Percentiles rank a stretch among this genome's conserved stretches.
Evolutionary conservation across 2,329 filamentous ascomycete species (phyloP).

Genomic region (Ophiosphaerella herpotricha): DNA sequence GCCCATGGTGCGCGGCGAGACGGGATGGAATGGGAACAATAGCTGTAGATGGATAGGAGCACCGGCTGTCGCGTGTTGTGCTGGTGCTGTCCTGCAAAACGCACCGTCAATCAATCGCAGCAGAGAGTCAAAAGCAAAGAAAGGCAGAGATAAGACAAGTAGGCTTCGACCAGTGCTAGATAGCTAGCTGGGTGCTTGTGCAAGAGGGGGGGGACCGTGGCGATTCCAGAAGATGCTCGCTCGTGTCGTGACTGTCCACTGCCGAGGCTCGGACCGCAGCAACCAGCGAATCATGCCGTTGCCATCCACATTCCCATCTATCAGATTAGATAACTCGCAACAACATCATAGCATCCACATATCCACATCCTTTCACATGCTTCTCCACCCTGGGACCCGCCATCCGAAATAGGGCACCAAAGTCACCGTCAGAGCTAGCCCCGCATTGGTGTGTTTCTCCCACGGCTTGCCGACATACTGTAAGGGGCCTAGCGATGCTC

Average conservation of each 20-base stretch:
- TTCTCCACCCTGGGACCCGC: too few relatives aligned
- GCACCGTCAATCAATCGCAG: too few relatives aligned
- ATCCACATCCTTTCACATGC: too few relatives aligned
- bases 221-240: slow-evolving; percentile 23
- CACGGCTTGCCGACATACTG: slow-evolving; percentile 53
- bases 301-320: neutral
- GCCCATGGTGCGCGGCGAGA: slow-evolving; percentile 32
- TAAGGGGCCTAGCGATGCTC: slow-evolving; percentile 48
- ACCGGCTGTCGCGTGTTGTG: too few relatives aligned
- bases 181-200: too few relatives aligned
- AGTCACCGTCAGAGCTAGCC: neutral
- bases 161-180: too few relatives aligned
- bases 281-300: neutral
- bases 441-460: slow-evolving; percentile 44
- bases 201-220: neutral
- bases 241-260: slow-evolving; percentile 1
- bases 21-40: neutral
- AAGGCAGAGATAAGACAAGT: too few relatives aligned
- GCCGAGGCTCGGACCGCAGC: neutral
- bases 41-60: neutral
- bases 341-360: too few relatives aligned
- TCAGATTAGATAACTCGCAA: too few relatives aligned
- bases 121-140: too few relatives aligned
- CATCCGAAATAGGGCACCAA: too few relatives aligned
- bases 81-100: slow-evolving; percentile 1